Evolutionary conservation across 805 yeast genomes (phyloP), one percentile per base, ranked within the genome.

Genomic region (Millerozyma acaciae): DNA sequence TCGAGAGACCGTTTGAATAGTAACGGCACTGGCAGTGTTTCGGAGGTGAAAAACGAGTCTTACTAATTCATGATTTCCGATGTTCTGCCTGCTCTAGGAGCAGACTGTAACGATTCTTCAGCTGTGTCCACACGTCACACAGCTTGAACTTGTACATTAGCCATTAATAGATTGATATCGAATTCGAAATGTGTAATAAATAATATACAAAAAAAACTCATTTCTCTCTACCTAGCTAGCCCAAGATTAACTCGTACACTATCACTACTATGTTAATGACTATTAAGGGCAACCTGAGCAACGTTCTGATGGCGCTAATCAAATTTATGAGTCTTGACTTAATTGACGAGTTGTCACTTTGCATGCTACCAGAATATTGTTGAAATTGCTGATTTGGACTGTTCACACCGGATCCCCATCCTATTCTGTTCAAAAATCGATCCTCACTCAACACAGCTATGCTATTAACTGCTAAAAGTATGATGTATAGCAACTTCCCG

Each of bases 371-470:
- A 57, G 51, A 47, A 28, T 44, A 52, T 29, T 45, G 47, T 23
- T 28, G 54, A 20, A 34, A 45, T 21, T 43, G 50, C n/a, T 38
- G 34, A 17, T 31, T 38, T 8, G 32, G 20, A n/a, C 28, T 30
- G 52, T 43, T 44, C 40, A 37, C 37, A 8, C 47, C 37, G 16
- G 45, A 49, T 7, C 57, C 62, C 63, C 60, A 63, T 16, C 63
- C 68, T 21, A 52, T 74, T 60, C 95, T 66, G 47, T 79, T 78
- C 38, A 84, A 64, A 48, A 84, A 84, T 38, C 95, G 63, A 48
- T 84, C 93, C 47, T 84, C 94, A 52, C 83, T 82, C 33, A 84
- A 69, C 21, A 84, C 80, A 0, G 93, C 93, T 18, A 84, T 73
- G 0, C 90, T 76, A 54, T 84, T 84, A 30, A 83, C 73, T 36